Base-by-base conservation (phyloP, 202 grass and related monocot species). In the Panicum hallii region DNA sequence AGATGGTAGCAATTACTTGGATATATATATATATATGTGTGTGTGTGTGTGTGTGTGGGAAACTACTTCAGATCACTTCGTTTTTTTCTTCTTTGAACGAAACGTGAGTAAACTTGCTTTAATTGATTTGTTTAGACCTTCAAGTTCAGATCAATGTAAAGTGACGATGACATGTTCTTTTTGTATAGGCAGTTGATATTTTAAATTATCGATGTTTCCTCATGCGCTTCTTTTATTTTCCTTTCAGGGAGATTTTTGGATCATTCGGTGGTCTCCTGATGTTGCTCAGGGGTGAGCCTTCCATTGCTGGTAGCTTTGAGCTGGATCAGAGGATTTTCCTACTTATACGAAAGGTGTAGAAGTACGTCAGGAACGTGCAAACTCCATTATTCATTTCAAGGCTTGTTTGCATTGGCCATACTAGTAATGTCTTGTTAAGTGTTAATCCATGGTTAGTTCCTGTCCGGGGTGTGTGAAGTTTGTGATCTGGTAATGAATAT, bases 271-370 rank as follows among this genome's bases (percentile, higher is more conserved):
- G 90, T 13, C 80, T 95, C 16, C 74, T 91, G 34, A 93, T 95
- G 88, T 36, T 83, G 80, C 90, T 93, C 16, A 91, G 87, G 71
- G 88, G 93, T 10, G 93, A 93, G 50, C 88, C 90, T 23, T 91
- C 93, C 45, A 83, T 75, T 83, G 83, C 84, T 9, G 9, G 67
- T 0, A 82, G 26, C 46, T 91, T 91, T 17, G 79, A 87, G 79
- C 87, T 95, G 67, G 90, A 95, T 71, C 83, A 95, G 67, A 95
- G 84, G 77, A n/a, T 91, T 61, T 93, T 95, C 53, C 88, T 95
- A 63, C 77, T 93, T 2, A 93, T 95, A 4, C 77, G 83, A 75
- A 92, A 85, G 73, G 76, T 92, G 63, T 86, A 38, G 36, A 84
- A 45, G 34, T 54, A 19, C 20, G 12, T 30, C 0, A 47, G 28